Evolutionary conservation across 257 asterid species (phyloP).

Genomic region (Jacaranda mimosifolia): DNA sequence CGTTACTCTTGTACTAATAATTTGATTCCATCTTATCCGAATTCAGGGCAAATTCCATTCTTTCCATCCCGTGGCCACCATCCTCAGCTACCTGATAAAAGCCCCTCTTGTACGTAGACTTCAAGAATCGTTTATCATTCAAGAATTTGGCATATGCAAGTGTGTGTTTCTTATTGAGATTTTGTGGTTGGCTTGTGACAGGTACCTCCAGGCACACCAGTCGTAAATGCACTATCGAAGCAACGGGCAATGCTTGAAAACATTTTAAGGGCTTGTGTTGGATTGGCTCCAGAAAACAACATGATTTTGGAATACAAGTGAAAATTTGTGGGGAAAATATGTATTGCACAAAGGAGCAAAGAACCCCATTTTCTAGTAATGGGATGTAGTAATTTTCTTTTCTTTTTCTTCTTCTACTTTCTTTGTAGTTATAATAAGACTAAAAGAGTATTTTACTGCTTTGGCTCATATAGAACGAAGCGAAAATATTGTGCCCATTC

Average conservation of each 20-base stretch:
- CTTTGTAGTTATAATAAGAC: neutral
- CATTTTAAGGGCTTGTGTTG: slow-evolving; percentile 95
- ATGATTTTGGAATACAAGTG: slow-evolving; percentile 98
- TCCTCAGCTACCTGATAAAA: slow-evolving; percentile 94
- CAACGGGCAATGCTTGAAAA: slow-evolving; percentile 98
- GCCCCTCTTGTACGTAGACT: slow-evolving; percentile 90
- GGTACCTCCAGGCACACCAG: slow-evolving; percentile 99
- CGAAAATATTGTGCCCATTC: neutral
- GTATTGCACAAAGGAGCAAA: neutral
- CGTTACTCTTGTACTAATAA: neutral
- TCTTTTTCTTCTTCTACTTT: neutral
- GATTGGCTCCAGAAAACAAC: slow-evolving; percentile 98
- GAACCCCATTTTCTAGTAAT: neutral
- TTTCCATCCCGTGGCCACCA: slow-evolving; percentile 95
- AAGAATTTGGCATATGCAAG: neutral
- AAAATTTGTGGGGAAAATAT: slow-evolving; percentile 23
- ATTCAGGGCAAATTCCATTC: slow-evolving; percentile 89
- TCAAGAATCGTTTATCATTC: neutral
- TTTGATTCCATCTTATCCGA: neutral
- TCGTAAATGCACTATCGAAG: slow-evolving; percentile 95
- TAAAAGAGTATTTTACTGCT: neutral
- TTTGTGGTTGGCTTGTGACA: slow-evolving; percentile 36
- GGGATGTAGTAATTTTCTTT: neutral
- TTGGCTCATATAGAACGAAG: neutral
- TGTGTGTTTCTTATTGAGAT: neutral